Percentiles rank a stretch among this genome's conserved stretches.
These are phyloP conservation scores for Exophiala spinifera DNA, from an alignment of 2,329 filamentous ascomycete species.

Conservation along the genomic window DNA sequence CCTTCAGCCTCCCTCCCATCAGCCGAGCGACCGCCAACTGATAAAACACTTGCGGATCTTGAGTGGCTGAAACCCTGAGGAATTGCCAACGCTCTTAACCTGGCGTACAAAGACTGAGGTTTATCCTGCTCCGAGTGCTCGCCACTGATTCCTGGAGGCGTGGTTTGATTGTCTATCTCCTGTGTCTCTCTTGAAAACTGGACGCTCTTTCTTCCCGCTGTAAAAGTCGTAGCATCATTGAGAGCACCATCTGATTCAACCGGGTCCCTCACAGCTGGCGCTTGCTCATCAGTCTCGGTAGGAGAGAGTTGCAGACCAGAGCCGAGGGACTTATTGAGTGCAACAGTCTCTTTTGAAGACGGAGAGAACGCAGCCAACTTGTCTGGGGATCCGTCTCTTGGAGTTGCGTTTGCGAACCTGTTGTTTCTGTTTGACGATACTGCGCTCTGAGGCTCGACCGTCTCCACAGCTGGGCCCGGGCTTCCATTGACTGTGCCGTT, in stretches of 20 bases:
- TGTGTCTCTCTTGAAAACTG: conserved; percentile 66
- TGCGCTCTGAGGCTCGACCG: conserved; percentile 1
- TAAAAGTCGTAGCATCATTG: conserved; percentile 12
- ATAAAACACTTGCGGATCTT: conserved; percentile 48
- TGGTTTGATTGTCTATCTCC: conserved; percentile 53
- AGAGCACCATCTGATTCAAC: conserved; percentile 10
- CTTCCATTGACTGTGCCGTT: conserved; percentile 12
- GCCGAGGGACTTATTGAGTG: conserved; percentile 10
- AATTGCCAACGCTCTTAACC: conserved; percentile 69
- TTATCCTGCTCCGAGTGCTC: conserved; percentile 62
- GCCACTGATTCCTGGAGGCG: conserved; percentile 52
- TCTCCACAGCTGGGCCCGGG: conserved; percentile 18
- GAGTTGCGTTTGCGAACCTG: conserved; percentile 2
- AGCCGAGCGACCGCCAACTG: conserved; percentile 37
- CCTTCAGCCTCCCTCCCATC: conserved; percentile 40
- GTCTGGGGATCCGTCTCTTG: conserved; percentile 17
- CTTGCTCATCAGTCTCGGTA: conserved; percentile 11
- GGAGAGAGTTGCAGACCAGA: conserved; percentile 5
- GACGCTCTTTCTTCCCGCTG: conserved; percentile 53
- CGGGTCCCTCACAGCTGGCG: conserved; percentile 8
- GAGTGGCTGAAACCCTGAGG: conserved; percentile 50
- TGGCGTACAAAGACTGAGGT: conserved; percentile 69
- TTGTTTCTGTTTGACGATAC: not conserved
- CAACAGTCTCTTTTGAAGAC: conserved; percentile 7
- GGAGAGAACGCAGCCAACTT: conserved; percentile 11